These are phyloP conservation scores for Eimeria acervulina DNA, from an alignment of 169 alveolate species.

Conservation along the genomic window DNA sequence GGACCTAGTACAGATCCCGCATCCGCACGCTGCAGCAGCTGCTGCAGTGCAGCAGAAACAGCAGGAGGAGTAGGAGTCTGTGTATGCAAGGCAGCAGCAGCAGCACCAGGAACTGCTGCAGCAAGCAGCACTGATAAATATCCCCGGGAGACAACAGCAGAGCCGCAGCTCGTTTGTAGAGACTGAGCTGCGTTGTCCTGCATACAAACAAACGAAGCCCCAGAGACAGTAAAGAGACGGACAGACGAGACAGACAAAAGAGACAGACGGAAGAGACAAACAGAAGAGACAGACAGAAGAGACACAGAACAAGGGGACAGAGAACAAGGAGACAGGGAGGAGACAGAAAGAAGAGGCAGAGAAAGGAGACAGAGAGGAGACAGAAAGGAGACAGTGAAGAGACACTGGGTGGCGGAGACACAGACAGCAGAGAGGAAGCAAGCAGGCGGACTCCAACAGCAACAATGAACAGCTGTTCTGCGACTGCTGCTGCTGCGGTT, in stretches of 20 bases:
- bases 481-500: too few species aligned
- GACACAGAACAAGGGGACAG: too few species aligned
- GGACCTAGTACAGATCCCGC: not conserved
- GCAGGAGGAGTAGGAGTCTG: not conserved
- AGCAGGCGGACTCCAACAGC: too few species aligned
- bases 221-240: not conserved
- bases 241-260: too few species aligned
- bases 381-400: conserved; percentile 22
- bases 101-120: conserved; percentile 6
- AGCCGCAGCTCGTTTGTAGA: not conserved
- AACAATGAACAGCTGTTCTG: too few species aligned
- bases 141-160: not conserved
- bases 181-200: conserved; percentile 19
- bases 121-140: conserved; percentile 8
- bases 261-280: too few species aligned
- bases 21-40: conserved; percentile 37
- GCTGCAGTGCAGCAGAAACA: conserved; percentile 36
- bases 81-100: conserved; percentile 45
- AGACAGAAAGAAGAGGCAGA: not conserved
- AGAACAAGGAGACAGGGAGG: not conserved
- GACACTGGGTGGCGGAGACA: conserved; percentile 23
- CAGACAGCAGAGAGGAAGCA: not conserved
- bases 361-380: too few species aligned
- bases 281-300: too few species aligned
- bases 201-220: not conserved